These are phyloP conservation scores for Arctostaphylos glauca DNA, from an alignment of 148 eudicot species.

Conservation along the genomic window DNA sequence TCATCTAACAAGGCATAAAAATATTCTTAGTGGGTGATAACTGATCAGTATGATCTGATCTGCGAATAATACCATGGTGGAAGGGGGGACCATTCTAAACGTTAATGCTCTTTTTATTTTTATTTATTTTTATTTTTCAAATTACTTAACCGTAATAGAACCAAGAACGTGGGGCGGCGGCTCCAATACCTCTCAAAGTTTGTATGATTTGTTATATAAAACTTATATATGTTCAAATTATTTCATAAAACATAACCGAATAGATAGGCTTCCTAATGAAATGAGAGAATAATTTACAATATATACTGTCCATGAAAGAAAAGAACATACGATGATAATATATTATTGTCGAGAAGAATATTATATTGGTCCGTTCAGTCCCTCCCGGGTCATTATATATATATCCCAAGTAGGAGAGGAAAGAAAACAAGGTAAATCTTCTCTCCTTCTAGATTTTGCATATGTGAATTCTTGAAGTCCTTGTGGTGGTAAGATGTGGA, in stretches of 20 bases:
- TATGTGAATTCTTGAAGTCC: neutral
- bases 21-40: neutral
- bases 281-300: too few species aligned
- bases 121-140: neutral
- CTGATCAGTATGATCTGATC: neutral
- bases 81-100: constrained; percentile 13
- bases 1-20: neutral
- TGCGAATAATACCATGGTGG: constrained; percentile 14
- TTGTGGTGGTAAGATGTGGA: constrained; percentile 21
- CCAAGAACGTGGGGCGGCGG: neutral
- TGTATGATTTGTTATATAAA: too few species aligned
- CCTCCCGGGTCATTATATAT: neutral
- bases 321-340: too few species aligned
- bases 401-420: neutral
- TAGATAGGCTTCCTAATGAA: too few species aligned
- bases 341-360: too few species aligned
- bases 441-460: neutral
- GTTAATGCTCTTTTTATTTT: neutral
- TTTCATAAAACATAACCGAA: too few species aligned
- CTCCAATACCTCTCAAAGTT: too few species aligned
- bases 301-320: too few species aligned
- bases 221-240: too few species aligned
- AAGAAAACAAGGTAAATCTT: neutral
- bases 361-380: too few species aligned
- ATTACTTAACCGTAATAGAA: too few species aligned